phyloP scores from a whole-genome alignment of 768 basidiomycete genomes.

The Russula sp. region DNA sequence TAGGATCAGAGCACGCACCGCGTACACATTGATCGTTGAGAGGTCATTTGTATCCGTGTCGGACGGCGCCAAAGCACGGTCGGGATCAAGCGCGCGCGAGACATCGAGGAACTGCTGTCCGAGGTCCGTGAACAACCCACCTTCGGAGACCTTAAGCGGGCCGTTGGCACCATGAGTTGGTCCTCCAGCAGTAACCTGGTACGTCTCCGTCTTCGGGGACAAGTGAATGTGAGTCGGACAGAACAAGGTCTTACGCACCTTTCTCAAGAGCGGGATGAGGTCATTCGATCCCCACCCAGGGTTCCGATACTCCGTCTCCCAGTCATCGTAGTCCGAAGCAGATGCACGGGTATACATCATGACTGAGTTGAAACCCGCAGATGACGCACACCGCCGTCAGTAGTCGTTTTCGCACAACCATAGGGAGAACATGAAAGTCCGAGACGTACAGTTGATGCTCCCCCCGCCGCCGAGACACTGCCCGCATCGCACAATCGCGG shows the following conservation, averaged over 20 bases:
- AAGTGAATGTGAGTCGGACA: background rate
- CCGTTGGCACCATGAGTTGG: slow-evolving; percentile 42
- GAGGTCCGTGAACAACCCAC: slow-evolving; percentile 26
- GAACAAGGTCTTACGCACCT: slow-evolving; percentile 33
- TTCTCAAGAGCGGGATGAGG: slow-evolving; percentile 52
- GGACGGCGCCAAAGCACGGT: slow-evolving; percentile 20
- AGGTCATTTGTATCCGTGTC: slow-evolving; percentile 26
- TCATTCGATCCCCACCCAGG: slow-evolving; percentile 55
- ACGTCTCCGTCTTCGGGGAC: slow-evolving; percentile 34
- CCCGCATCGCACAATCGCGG: slow-evolving; percentile 39
- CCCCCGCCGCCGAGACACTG: slow-evolving; percentile 59
- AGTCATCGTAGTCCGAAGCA: slow-evolving; percentile 62
- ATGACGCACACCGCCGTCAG: background rate
- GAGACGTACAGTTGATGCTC: slow-evolving; percentile 44
- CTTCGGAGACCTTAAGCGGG: slow-evolving; percentile 37
- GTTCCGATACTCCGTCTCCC: slow-evolving; percentile 47
- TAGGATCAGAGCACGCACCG: slow-evolving; percentile 19
- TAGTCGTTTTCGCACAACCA: background rate
- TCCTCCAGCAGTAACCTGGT: slow-evolving; percentile 29
- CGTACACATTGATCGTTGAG: slow-evolving; percentile 27
- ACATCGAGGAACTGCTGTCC: slow-evolving; percentile 29
- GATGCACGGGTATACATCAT: slow-evolving; percentile 51
- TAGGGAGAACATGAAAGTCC: background rate
- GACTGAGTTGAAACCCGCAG: background rate
- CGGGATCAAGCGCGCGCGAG: slow-evolving; percentile 25